Base-by-base conservation (phyloP, 768 basidiomycete species). In the Boletus rubescentipes region DNA sequence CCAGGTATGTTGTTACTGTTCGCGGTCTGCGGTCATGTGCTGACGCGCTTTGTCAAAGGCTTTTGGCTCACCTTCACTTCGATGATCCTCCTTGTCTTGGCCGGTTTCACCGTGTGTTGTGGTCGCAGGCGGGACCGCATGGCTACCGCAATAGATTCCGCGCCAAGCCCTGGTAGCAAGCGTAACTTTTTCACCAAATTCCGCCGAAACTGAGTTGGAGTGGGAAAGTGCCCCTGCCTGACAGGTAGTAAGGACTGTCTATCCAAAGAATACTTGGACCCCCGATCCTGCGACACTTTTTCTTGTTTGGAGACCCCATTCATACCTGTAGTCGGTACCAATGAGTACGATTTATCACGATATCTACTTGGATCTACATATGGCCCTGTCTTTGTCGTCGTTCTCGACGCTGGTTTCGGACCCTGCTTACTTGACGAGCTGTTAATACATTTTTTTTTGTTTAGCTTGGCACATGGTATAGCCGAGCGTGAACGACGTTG, bases 51-150 rank as follows among this genome's bases (percentile, higher is more conserved):
- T 18, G n/a, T n/a, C 43, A 55, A 58, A 86, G 87, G 79, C 9
- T 89, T 90, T 68, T 91, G 89, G 89, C 66, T 91, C 67, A 89
- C 86, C 2, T 82, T 91, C 61, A 81, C 77, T 18, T 68, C 83
- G 12, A 72, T 91, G 64, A 71, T 90, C 58, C 78, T 90, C 5
- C 78, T 85, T 31, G 68, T 83, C 38, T 64, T 89, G 51, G 86
- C 81, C 16, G 86, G 86, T 48, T 80, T 81, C 74, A 84, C 84
- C 4, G 83, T 89, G 35, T 87, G 85, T 74, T 82, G 87, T 57
- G 86, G 86, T 11, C 81, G 86, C 36, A 75, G 85, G 52, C 79
- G 74, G 51, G 74, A 77, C 53, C 77, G 85, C 58, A 74, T 79
- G 73, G 64, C 78, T 0, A 73, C 72, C 16, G 67, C 58, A 1